Base-by-base conservation (phyloP, 2,329 filamentous ascomycete species). In the Harringtonia lauricola region DNA sequence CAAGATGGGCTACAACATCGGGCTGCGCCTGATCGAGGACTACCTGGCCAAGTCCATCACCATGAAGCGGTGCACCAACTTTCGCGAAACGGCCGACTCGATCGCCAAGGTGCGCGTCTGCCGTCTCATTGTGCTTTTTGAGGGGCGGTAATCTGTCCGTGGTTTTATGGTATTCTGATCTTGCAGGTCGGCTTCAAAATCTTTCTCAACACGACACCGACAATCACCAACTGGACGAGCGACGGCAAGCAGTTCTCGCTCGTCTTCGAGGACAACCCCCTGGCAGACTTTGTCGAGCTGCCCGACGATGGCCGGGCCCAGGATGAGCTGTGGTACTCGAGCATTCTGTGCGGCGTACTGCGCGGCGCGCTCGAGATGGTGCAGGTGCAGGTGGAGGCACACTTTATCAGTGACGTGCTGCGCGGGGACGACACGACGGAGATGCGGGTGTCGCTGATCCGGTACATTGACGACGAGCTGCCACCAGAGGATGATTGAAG, bases 1-100 rank as follows among this genome's bases (percentile, higher is more conserved):
- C 60, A 94, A 90, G 67, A 98, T 98, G 92, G 92, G 92, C 44
- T 95, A 96, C 68, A 96, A 96, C 58, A 98, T 98, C 51, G 92
- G 92, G 24, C 72, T 96, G 58, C 85, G 92, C 31, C 67, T 98
- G 52, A 95, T 98, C 54, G 92, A 98, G 56, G 92, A 98, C 65
- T 98, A 95, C 58, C 79, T 98, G 17, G 92, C 92, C 55, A 96
- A 95, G 64, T 92, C 88, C 6, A 90, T 87, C 55, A 87, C 85
- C 2, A 82, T 82, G 75, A 86, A 87, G 54, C 76, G 88, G 51
- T 98, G 92, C 64, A 74, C 79, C 54, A 96, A 92, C 66, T 95
- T 98, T 59, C 77, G 86, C 47, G 92, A 98, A 62, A 96, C 92
- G 8, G 90, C 92, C 34, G 92, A 98, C 62, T 90, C 94, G 79